These are phyloP conservation scores for Schizosaccharomyces octosporus DNA, from an alignment of 805 yeast species.

Conservation along the genomic window DNA sequence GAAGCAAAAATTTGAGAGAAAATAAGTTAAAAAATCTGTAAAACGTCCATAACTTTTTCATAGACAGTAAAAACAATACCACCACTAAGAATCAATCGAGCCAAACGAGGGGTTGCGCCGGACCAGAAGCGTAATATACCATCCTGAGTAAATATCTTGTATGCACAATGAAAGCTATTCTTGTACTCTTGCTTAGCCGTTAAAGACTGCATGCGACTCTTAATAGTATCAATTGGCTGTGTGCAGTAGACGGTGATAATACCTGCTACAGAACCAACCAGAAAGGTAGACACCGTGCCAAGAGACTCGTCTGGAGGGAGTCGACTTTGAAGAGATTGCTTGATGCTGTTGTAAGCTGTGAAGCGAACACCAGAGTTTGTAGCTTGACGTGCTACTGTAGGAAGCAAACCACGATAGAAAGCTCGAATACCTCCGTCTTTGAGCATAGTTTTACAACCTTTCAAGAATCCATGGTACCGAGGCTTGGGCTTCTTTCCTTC, in stretches of 20 bases:
- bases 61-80: constrained; percentile 93
- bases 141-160: constrained; percentile 55
- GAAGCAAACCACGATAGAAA: constrained; percentile 67
- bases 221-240: constrained; percentile 88
- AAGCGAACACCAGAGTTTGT: constrained; percentile 84
- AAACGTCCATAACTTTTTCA: constrained; percentile 46
- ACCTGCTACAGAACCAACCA: constrained; percentile 78
- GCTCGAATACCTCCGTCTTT: constrained; percentile 64
- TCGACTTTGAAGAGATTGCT: constrained; percentile 14
- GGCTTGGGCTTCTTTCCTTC: constrained; percentile 62
- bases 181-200: constrained; percentile 47
- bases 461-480: constrained; percentile 35
- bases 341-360: constrained; percentile 78
- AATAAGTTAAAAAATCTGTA: background rate
- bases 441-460: constrained; percentile 41
- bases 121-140: constrained; percentile 87
- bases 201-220: constrained; percentile 89
- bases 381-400: constrained; percentile 88
- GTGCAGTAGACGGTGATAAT: constrained; percentile 64
- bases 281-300: constrained; percentile 55
- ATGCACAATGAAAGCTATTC: constrained; percentile 64
- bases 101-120: constrained; percentile 92
- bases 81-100: constrained; percentile 76
- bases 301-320: constrained; percentile 44
- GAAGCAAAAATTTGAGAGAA: too few species aligned